Evolutionary conservation across 768 basidiomycete genomes (phyloP).

Genomic region (Leccinum obscurum): DNA sequence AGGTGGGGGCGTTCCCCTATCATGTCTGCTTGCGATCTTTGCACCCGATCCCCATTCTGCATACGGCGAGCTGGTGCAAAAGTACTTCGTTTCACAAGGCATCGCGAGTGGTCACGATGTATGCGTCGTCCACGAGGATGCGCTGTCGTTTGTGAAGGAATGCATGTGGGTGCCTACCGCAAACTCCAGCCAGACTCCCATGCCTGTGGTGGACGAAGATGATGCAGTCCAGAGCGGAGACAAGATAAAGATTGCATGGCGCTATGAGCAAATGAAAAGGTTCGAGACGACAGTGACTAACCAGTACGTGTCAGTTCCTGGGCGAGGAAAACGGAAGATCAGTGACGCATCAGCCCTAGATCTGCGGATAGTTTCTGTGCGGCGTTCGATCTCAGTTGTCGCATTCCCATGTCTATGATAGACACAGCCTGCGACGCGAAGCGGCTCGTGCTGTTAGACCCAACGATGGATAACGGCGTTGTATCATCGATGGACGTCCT

Average conservation of each 20-base stretch:
- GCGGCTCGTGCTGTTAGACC: conserved; percentile 38
- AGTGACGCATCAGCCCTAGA: conserved; percentile 34
- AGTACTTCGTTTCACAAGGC: conserved; percentile 90
- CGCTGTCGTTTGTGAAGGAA: conserved; percentile 57
- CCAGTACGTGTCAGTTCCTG: conserved; percentile 44
- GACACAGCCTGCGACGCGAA: conserved; percentile 42
- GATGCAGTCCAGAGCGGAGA: conserved; percentile 42
- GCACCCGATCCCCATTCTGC: conserved; percentile 87
- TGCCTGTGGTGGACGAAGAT: conserved; percentile 33
- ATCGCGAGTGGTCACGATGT: conserved; percentile 69
- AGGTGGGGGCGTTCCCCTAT: conserved; percentile 87
- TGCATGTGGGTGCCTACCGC: conserved; percentile 76
- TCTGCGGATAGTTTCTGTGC: conserved; percentile 62
- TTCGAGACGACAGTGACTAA: conserved; percentile 81
- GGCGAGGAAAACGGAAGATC: conserved; percentile 2
- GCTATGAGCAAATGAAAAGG: conserved; percentile 91
- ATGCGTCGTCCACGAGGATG: conserved; percentile 62
- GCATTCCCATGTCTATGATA: conserved; percentile 53
- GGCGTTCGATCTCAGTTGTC: conserved; percentile 70
- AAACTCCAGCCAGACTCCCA: conserved; percentile 6
- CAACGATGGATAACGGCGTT: conserved; percentile 15
- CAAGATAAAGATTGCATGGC: conserved; percentile 94
- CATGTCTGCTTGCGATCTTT: conserved; percentile 67
- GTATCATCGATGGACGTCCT: conserved; percentile 21
- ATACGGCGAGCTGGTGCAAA: conserved; percentile 81